These are phyloP conservation scores for Wickerhamomyces strasburgensis DNA, from an alignment of 805 yeast genomes.

Conservation along the genomic window DNA sequence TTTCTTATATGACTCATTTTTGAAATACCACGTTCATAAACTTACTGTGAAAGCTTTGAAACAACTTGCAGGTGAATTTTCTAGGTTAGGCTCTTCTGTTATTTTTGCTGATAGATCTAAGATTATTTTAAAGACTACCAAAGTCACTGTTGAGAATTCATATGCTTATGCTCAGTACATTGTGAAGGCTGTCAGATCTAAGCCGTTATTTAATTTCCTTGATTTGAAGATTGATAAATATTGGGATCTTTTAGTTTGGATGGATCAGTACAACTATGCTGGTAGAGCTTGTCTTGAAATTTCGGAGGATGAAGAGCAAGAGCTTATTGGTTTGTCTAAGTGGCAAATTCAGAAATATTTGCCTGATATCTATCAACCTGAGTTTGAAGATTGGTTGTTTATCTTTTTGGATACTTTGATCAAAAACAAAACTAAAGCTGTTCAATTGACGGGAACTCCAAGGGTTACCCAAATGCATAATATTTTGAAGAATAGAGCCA, in stretches of 20 bases:
- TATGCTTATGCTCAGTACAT: conserved; percentile 87
- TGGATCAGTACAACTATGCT: conserved; percentile 85
- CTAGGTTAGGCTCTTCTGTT: conserved; percentile 70
- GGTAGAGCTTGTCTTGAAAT: conserved; percentile 52
- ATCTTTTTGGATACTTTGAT: conserved; percentile 69
- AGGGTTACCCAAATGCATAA: conserved; percentile 67
- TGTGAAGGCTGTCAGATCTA: conserved; percentile 69
- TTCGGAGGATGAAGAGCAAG: conserved; percentile 33
- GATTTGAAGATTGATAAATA: conserved; percentile 70
- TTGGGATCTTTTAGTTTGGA: conserved; percentile 95
- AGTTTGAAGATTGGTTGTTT: conserved; percentile 83
- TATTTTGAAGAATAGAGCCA: conserved; percentile 39
- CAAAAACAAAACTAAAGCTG: conserved; percentile 40
- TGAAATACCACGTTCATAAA: conserved; percentile 85
- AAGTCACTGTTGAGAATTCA: conserved; percentile 76
- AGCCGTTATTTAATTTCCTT: conserved; percentile 76
- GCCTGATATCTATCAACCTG: conserved; percentile 71
- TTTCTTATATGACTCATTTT: conserved; percentile 64
- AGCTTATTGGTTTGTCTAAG: conserved; percentile 40
- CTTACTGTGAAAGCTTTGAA: conserved; percentile 75
- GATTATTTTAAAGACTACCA: conserved; percentile 66
- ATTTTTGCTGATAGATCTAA: conserved; percentile 78
- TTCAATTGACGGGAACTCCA: conserved; percentile 37
- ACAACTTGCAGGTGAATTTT: conserved; percentile 77
- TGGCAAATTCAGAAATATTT: conserved; percentile 80